Evolutionary conservation across 495 filamentous ascomycete genomes (phyloP).

Genomic region (Penicillium lividum): DNA sequence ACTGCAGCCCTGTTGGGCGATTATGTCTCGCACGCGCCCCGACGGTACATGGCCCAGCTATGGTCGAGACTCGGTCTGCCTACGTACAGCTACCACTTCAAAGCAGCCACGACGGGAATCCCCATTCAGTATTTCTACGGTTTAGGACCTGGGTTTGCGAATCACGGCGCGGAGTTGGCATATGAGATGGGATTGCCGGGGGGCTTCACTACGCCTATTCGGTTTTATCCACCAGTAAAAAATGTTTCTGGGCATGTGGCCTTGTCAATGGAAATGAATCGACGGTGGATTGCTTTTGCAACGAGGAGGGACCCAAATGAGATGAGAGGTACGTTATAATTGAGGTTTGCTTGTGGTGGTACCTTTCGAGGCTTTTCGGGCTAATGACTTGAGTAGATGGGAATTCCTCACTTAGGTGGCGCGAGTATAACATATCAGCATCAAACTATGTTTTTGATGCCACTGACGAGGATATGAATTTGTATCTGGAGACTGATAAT

Average conservation of each 20-base stretch:
- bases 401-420: not conserved
- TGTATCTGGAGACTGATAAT: constrained; percentile 4
- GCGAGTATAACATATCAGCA: not conserved
- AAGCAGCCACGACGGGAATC: constrained; percentile 1
- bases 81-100: constrained; percentile 7
- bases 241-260: constrained; percentile 8
- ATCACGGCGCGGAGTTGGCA: not conserved
- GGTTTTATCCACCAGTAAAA: constrained; percentile 5
- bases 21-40: not conserved
- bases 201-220: constrained; percentile 1
- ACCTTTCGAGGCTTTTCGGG: not conserved
- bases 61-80: constrained; percentile 6
- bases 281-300: constrained; percentile 5
- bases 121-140: constrained; percentile 5
- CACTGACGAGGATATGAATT: not conserved
- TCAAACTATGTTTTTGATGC: constrained; percentile 8
- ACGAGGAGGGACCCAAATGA: not conserved
- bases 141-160: not conserved
- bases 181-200: constrained; percentile 7
- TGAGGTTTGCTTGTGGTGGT: not conserved
- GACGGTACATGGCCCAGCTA: constrained; percentile 3
- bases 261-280: constrained; percentile 6
- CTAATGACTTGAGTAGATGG: not conserved
- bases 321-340: not conserved
- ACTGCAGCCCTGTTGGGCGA: constrained; percentile 5